phyloP scores from a whole-genome alignment of 306 rosid genomes.

The Urtica urens region DNA sequence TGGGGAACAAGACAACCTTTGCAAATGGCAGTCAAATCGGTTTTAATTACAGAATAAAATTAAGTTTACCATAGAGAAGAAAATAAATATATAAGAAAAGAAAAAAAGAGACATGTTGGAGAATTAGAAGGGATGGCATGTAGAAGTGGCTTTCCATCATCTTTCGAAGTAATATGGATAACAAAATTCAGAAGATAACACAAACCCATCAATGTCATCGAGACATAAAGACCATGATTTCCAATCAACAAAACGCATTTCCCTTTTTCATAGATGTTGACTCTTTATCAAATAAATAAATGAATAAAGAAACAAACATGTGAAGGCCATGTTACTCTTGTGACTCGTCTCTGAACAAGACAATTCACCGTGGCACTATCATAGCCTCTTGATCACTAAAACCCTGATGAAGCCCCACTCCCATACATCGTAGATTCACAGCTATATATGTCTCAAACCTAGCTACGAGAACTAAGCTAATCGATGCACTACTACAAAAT shows the following conservation, averaged over 20 bases:
- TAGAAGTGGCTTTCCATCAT: conserved; percentile 19
- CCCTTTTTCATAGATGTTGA: conserved; percentile 16
- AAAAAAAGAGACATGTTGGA: not conserved
- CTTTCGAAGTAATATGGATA: conserved; percentile 12
- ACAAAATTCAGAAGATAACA: conserved; percentile 13
- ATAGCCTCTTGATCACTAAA: too few species aligned
- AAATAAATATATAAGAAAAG: not conserved
- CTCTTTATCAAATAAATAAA: too few species aligned
- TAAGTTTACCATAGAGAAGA: not conserved
- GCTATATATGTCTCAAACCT: too few species aligned
- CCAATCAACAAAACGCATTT: conserved; percentile 13
- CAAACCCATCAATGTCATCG: conserved; percentile 31
- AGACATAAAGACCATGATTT: conserved; percentile 15
- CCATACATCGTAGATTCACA: too few species aligned
- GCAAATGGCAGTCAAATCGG: not conserved
- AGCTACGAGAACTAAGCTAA: too few species aligned
- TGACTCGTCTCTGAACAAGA: conserved; percentile 36
- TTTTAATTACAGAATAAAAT: not conserved
- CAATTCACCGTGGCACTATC: too few species aligned
- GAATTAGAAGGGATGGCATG: not conserved
- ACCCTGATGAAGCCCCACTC: too few species aligned
- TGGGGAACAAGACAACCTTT: not conserved
- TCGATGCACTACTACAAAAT: too few species aligned
- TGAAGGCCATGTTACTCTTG: conserved; percentile 44
- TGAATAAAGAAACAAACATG: conserved; percentile 29